Conservation (phyloP, 2,329 filamentous ascomycete genomes). For the Aspergillus japonicus region DNA sequence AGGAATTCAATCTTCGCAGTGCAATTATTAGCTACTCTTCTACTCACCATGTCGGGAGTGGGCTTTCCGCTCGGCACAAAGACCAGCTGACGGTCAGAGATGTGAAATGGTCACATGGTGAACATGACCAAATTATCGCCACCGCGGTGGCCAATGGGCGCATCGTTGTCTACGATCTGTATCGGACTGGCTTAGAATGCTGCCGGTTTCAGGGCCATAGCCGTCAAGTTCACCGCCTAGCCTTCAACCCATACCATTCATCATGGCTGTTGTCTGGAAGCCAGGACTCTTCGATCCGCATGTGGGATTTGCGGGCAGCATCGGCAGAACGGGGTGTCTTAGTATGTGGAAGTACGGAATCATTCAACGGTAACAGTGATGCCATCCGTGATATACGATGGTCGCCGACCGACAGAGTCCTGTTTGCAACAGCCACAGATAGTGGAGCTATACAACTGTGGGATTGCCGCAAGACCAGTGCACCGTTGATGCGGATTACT, state of each 20-base stretch:
- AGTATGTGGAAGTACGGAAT: constrained; percentile 55
- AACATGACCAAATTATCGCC: constrained; percentile 59
- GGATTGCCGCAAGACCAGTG: constrained; percentile 59
- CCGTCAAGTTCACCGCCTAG: constrained; percentile 64
- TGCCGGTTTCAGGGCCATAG: constrained; percentile 63
- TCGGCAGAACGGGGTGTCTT: constrained; percentile 49
- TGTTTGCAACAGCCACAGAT: constrained; percentile 65
- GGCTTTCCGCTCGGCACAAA: constrained; percentile 51
- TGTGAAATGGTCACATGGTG: constrained; percentile 66
- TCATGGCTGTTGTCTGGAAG: constrained; percentile 62
- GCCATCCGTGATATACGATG: constrained; percentile 64
- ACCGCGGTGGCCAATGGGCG: constrained; percentile 65
- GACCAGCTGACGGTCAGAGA: constrained; percentile 63
- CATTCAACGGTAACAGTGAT: constrained; percentile 58
- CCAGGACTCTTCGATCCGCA: constrained; percentile 62
- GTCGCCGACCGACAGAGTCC: constrained; percentile 62
- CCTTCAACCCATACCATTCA: constrained; percentile 63
- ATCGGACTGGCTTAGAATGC: constrained; percentile 59
- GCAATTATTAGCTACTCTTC: constrained; percentile 59
- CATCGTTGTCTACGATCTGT: constrained; percentile 64
- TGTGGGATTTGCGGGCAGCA: constrained; percentile 63
- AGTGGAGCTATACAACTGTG: constrained; percentile 63
- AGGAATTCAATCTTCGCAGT: constrained; percentile 63
- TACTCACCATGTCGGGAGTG: constrained; percentile 48
- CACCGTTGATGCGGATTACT: constrained; percentile 59